phyloP scores from a whole-genome alignment of 345 rosid species.

The Eutrema yunnanense region DNA sequence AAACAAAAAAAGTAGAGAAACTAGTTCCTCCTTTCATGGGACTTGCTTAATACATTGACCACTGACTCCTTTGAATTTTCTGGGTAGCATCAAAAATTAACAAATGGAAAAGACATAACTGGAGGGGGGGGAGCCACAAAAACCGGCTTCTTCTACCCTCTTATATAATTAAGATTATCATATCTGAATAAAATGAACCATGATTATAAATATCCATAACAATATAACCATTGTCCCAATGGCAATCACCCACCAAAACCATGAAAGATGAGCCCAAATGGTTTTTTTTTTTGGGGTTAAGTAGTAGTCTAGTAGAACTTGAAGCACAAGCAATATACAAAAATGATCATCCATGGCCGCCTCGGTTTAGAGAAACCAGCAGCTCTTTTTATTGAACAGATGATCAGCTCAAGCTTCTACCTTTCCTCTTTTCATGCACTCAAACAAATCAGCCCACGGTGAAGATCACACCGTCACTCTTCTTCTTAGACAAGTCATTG shows the following conservation, averaged over 20 bases:
- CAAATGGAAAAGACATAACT: conserved; percentile 2
- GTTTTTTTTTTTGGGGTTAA: background rate
- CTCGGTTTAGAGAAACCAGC: conserved; percentile 21
- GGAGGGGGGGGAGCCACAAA: conserved; percentile 30
- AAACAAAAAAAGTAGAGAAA: background rate
- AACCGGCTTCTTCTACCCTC: conserved; percentile 17
- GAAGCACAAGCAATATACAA: conserved; percentile 35
- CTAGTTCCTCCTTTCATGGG: background rate
- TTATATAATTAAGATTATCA: conserved; percentile 14
- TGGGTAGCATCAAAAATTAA: background rate
- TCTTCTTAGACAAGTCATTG: conserved; percentile 13
- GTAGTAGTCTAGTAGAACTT: background rate
- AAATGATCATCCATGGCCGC: conserved; percentile 33
- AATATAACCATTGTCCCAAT: background rate
- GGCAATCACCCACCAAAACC: conserved; percentile 20
- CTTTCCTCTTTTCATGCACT: conserved; percentile 17
- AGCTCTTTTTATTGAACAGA: conserved; percentile 27
- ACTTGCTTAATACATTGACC: background rate
- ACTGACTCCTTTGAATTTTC: background rate
- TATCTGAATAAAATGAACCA: background rate
- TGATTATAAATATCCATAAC: conserved; percentile 10
- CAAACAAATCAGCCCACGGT: too few species aligned
- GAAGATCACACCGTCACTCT: too few species aligned
- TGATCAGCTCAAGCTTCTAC: conserved; percentile 30
- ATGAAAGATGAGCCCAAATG: conserved; percentile 22